A percentile compares a stretch with the other conserved stretches of the same genome.
These are phyloP conservation scores for Pseudoneurospora amorphoporcata DNA, from an alignment of 495 filamentous ascomycete species.

Conservation along the genomic window DNA sequence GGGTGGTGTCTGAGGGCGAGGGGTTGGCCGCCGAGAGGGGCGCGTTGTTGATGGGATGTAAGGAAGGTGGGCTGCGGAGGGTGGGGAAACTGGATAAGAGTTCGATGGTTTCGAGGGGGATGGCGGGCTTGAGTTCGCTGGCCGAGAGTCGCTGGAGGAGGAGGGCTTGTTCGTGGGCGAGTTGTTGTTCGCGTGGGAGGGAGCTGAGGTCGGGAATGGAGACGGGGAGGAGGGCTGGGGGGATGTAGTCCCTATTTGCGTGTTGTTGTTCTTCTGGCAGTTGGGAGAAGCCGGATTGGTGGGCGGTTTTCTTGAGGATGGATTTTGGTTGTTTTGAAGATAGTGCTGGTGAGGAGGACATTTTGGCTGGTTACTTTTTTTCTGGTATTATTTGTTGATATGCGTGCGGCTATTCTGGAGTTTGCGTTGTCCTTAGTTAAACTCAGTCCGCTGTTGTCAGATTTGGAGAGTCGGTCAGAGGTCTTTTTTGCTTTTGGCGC, in stretches of 20 bases:
- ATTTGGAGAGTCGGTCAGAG: background rate
- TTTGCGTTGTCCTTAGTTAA: background rate
- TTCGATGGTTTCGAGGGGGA: conserved; percentile 48
- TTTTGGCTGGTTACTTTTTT: background rate
- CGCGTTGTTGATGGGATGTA: conserved; percentile 7
- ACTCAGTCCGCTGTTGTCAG: no score
- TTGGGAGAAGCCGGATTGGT: background rate
- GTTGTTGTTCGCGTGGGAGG: background rate
- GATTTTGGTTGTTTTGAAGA: conserved; percentile 26
- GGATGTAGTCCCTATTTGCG: conserved; percentile 7
- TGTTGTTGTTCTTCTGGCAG: conserved; percentile 3
- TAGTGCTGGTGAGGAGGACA: background rate
- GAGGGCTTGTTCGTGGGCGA: conserved; percentile 53
- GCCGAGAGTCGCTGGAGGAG: conserved; percentile 55
- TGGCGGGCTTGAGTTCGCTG: conserved; percentile 54
- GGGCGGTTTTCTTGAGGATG: conserved; percentile 45
- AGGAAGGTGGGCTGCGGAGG: conserved; percentile 22
- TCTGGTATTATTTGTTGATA: background rate
- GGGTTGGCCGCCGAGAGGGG: conserved; percentile 49
- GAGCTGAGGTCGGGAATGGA: conserved; percentile 9
- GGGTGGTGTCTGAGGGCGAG: conserved; percentile 40
- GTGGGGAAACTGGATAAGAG: conserved; percentile 56
- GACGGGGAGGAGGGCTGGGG: conserved; percentile 16
- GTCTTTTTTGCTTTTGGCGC: background rate
- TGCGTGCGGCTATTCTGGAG: background rate